Conservation (phyloP, 345 rosid species). For the Sisymbrium altissimum region DNA sequence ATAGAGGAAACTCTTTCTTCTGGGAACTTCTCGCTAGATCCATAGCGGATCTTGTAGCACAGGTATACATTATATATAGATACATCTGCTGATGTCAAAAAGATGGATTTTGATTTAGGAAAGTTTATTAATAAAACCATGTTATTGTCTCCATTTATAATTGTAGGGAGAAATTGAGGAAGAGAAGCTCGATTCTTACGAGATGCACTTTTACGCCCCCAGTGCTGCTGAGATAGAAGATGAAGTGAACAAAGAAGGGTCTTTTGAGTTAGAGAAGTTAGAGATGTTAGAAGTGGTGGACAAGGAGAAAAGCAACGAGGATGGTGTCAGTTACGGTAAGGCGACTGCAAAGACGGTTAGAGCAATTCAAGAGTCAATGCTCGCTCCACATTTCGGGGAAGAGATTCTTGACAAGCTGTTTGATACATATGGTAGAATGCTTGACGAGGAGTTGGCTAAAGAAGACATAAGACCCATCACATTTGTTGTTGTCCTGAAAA, state of each 20-base stretch:
- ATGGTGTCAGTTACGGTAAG: constrained; percentile 51
- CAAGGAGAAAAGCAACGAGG: constrained; percentile 20
- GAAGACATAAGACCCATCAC: constrained; percentile 62
- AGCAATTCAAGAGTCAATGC: constrained; percentile 84
- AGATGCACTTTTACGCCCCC: constrained; percentile 74
- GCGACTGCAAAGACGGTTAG: constrained; percentile 68
- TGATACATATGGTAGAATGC: constrained; percentile 47
- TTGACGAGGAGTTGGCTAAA: constrained; percentile 58
- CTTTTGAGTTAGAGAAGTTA: constrained; percentile 47
- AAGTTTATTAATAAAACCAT: background rate
- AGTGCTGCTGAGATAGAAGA: constrained; percentile 60
- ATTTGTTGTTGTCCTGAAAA: constrained; percentile 59
- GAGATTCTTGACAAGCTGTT: constrained; percentile 61
- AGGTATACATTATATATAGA: constrained; percentile 38
- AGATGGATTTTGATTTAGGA: constrained; percentile 1
- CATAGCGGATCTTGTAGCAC: constrained; percentile 46
- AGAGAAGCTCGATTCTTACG: constrained; percentile 69
- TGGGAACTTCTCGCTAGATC: constrained; percentile 75
- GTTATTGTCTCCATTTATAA: background rate
- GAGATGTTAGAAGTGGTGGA: constrained; percentile 50
- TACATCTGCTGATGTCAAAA: background rate
- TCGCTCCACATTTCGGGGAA: constrained; percentile 63
- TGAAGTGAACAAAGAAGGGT: constrained; percentile 56
- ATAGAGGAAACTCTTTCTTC: constrained; percentile 80
- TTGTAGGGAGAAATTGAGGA: constrained; percentile 60